A percentile compares a stretch with the other conserved stretches of the same genome.
phyloP scores from a whole-genome alignment of 2,329 filamentous ascomycete genomes.

The Xylaria sp. region DNA sequence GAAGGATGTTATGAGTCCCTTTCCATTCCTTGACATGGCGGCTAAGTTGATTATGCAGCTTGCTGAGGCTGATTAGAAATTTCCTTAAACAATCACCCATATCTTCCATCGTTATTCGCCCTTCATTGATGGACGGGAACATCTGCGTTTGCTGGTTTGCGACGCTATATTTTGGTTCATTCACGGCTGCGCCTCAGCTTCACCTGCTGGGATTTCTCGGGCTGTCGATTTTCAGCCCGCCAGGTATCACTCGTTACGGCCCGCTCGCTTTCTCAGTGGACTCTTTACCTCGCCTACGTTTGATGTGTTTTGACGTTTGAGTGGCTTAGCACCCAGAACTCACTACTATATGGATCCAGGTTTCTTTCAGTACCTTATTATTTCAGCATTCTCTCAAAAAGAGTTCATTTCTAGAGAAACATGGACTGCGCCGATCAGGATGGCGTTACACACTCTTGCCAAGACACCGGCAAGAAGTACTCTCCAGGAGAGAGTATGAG shows the following conservation, averaged over 20 bases:
- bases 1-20: slow-evolving; percentile 92
- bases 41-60: slow-evolving; percentile 89
- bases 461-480: not conserved
- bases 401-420: not conserved
- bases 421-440: not conserved
- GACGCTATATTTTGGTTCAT: not conserved
- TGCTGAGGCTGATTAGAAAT: slow-evolving; percentile 64
- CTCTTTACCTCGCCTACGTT: not conserved
- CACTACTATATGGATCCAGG: not conserved
- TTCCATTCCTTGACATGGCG: slow-evolving; percentile 92
- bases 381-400: not conserved
- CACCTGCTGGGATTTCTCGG: not conserved
- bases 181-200: not conserved
- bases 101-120: not conserved
- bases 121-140: not conserved
- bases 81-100: not conserved
- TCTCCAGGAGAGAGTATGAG: not conserved
- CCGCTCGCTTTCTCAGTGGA: not conserved
- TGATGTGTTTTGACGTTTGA: not conserved
- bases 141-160: not conserved
- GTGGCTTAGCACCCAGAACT: not conserved
- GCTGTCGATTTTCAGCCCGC: not conserved
- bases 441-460: not conserved
- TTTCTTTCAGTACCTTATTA: not conserved
- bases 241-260: not conserved